Evolutionary conservation across 2,329 filamentous ascomycete species (phyloP).

Genomic region (Lasiodiplodia hormozganensis): DNA sequence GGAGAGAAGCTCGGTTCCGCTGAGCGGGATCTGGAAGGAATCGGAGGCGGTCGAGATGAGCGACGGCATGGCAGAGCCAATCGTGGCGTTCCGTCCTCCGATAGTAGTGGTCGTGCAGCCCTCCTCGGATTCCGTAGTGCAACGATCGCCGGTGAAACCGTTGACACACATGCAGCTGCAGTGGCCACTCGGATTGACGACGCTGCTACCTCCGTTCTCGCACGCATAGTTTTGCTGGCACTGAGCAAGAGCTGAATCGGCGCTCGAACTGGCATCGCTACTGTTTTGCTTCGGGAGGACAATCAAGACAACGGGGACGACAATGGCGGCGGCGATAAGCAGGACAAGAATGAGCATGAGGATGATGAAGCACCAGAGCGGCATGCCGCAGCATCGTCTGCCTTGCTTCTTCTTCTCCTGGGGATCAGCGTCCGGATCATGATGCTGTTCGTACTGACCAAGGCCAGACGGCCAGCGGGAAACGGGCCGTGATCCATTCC

Average conservation of each 20-base stretch:
- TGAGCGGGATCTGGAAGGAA: conserved; percentile 80
- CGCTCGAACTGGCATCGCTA: conserved; percentile 21
- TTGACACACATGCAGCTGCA: conserved; percentile 91
- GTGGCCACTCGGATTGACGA: conserved; percentile 65
- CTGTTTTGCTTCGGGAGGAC: conserved; percentile 60
- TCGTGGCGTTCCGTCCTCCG: conserved; percentile 65
- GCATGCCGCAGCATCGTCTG: conserved; percentile 82
- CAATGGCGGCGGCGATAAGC: conserved; percentile 79
- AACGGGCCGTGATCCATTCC: conserved; percentile 7
- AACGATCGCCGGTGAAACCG: conserved; percentile 76
- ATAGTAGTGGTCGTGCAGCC: conserved; percentile 63
- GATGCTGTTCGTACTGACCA: conserved; percentile 16
- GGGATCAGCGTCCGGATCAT: conserved; percentile 28
- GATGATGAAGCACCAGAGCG: conserved; percentile 77
- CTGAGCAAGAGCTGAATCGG: conserved; percentile 31
- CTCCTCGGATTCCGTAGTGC: conserved; percentile 57
- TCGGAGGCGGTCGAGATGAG: conserved; percentile 69
- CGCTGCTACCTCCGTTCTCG: conserved; percentile 79
- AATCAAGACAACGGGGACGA: conserved; percentile 74
- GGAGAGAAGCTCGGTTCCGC: conserved; percentile 71
- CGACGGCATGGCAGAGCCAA: conserved; percentile 79
- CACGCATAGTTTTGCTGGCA: conserved; percentile 72
- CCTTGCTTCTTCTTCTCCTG: conserved; percentile 46
- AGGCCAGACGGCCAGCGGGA: conserved; percentile 19
- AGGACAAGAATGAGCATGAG: conserved; percentile 70